Evolutionary conservation across 2,329 filamentous ascomycete genomes (phyloP).

Genomic region (Cladophialophora immunda): DNA sequence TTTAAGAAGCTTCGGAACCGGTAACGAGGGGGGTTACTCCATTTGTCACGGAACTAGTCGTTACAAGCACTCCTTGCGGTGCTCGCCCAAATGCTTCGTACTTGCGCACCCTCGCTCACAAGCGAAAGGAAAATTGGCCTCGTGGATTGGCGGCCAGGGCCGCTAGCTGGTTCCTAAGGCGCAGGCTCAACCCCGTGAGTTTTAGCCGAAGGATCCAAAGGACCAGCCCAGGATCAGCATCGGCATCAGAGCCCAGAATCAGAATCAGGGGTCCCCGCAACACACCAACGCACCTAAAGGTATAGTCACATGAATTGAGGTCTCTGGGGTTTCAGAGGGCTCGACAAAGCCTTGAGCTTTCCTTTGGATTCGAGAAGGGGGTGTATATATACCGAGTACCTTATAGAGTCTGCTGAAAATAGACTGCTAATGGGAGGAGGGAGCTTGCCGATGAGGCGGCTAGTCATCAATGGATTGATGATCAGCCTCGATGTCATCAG

Average conservation of each 20-base stretch:
- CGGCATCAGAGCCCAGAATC: conserved; percentile 6
- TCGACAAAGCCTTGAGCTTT: not conserved
- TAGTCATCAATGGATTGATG: conserved; percentile 14
- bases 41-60: conserved; percentile 16
- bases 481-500: conserved; percentile 12
- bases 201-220: conserved; percentile 12
- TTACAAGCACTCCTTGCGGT: conserved; percentile 3
- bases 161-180: conserved; percentile 3
- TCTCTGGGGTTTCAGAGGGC: not conserved
- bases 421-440: not conserved
- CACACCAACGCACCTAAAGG: not conserved
- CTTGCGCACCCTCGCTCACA: not conserved
- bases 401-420: not conserved
- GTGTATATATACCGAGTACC: not conserved
- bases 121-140: conserved; percentile 4
- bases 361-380: not conserved
- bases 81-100: not conserved
- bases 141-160: conserved; percentile 14
- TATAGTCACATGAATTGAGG: too few relatives aligned
- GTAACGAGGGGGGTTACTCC: conserved; percentile 15
- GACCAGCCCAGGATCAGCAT: conserved; percentile 4
- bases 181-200: conserved; percentile 16
- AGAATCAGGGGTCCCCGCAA: conserved; percentile 2
- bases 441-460: not conserved
- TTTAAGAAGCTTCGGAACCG: not conserved